Conservation (phyloP, 176 grass and related monocot genomes). For the Coix lacrymajobi region DNA sequence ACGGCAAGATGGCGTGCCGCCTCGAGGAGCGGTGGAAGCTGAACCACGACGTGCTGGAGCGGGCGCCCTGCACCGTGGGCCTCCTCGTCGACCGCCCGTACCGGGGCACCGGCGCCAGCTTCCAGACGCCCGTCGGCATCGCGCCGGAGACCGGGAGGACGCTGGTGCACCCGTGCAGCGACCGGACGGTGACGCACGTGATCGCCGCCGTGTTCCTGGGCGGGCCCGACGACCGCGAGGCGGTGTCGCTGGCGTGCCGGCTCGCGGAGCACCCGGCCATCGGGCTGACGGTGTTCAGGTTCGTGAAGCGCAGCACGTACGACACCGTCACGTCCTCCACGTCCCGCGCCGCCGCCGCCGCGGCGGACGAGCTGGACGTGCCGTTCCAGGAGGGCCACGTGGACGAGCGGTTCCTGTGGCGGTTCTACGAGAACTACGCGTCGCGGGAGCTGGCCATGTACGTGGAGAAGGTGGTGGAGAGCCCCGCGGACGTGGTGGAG, state of each 20-base stretch:
- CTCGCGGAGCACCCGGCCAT: slow-evolving; percentile 38
- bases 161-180: slow-evolving; percentile 51
- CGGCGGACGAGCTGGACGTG: neutral
- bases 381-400: neutral
- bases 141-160: slow-evolving; percentile 19
- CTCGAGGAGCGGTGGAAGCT: slow-evolving; percentile 23
- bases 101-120: slow-evolving; percentile 21
- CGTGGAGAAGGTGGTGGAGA: slow-evolving; percentile 56
- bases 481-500: slow-evolving; percentile 37
- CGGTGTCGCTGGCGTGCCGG: slow-evolving; percentile 32
- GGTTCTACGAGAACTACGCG: slow-evolving; percentile 45
- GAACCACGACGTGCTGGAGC: slow-evolving; percentile 16
- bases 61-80: slow-evolving; percentile 37
- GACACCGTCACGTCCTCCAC: slow-evolving; percentile 25
- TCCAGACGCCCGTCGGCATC: slow-evolving; percentile 30
- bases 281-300: slow-evolving; percentile 45
- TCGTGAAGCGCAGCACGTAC: slow-evolving; percentile 52
- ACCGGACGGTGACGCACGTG: slow-evolving; percentile 44
- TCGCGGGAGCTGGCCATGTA: slow-evolving; percentile 41
- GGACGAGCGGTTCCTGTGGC: slow-evolving; percentile 46
- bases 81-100: slow-evolving; percentile 43
- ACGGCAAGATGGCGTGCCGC: slow-evolving; percentile 36
- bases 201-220: slow-evolving; percentile 45
- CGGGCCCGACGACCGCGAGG: slow-evolving; percentile 51
- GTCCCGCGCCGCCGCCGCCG: neutral